A percentile compares a stretch with the other conserved stretches of the same genome.
Evolutionary conservation across 2,329 filamentous ascomycete genomes (phyloP).

Genomic region (Trichophyton simii): DNA sequence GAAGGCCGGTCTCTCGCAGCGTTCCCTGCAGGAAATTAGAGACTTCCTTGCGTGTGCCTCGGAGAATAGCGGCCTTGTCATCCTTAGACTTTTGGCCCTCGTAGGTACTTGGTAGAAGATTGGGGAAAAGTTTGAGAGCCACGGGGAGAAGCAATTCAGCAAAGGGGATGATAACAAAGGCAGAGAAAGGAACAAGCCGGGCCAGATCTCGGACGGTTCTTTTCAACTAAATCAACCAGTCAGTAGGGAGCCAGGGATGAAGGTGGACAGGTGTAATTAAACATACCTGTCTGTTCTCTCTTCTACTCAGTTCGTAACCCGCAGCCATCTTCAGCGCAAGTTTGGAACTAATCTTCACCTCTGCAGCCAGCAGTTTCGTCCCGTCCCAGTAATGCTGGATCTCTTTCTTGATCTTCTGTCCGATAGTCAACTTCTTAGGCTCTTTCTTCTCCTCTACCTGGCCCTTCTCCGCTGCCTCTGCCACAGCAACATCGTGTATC

Average conservation of each 20-base stretch:
- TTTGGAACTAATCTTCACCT: slow-evolving; percentile 83
- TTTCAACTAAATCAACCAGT: slow-evolving; percentile 46
- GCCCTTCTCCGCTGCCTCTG: slow-evolving; percentile 37
- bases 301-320: slow-evolving; percentile 87
- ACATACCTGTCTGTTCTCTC: slow-evolving; percentile 71
- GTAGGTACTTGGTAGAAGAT: slow-evolving; percentile 92
- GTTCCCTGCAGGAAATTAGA: slow-evolving; percentile 81
- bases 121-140: slow-evolving; percentile 89
- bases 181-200: slow-evolving; percentile 85
- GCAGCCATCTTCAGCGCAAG: slow-evolving; percentile 94
- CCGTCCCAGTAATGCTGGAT: slow-evolving; percentile 94
- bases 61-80: slow-evolving; percentile 66
- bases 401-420: slow-evolving; percentile 93
- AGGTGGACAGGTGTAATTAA: neutral
- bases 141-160: slow-evolving; percentile 85
- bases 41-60: slow-evolving; percentile 84
- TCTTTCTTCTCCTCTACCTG: slow-evolving; percentile 54
- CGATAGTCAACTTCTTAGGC: slow-evolving; percentile 74
- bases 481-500: neutral
- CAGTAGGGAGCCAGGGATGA: slow-evolving; percentile 7
- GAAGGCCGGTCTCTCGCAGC: slow-evolving; percentile 82
- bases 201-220: slow-evolving; percentile 88
- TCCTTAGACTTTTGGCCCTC: slow-evolving; percentile 87
- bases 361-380: slow-evolving; percentile 82
- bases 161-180: slow-evolving; percentile 94